Percentiles rank a stretch among this genome's conserved stretches.
phyloP scores from a whole-genome alignment of 176 grass and related monocot genomes.

The Bolboschoenus planiculmis region DNA sequence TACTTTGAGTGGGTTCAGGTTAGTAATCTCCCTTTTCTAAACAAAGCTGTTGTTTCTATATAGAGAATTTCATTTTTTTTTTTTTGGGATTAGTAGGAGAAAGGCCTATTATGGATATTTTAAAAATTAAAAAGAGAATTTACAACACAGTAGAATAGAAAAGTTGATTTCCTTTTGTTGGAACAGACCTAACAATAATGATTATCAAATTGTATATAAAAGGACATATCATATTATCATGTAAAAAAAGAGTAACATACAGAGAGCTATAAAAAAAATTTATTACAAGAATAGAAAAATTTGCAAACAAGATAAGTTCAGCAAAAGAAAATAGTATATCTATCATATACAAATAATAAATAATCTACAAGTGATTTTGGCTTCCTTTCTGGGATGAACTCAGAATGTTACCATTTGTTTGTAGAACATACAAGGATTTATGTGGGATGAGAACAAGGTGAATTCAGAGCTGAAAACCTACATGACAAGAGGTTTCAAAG shows the following conservation, averaged over 20 bases:
- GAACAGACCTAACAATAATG: neutral
- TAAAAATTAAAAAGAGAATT: neutral
- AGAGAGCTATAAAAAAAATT: neutral
- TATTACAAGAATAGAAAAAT: neutral
- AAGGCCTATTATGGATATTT: neutral
- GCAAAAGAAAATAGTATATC: neutral
- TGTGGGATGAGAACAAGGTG: conserved; percentile 55
- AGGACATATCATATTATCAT: neutral
- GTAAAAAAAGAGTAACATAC: neutral
- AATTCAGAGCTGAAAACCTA: conserved; percentile 46
- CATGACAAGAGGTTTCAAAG: conserved; percentile 36
- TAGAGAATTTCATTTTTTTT: neutral
- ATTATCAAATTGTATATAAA: neutral
- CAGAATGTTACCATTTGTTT: neutral
- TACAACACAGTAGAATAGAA: neutral
- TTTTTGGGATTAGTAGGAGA: neutral
- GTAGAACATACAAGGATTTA: conserved; percentile 57
- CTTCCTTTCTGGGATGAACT: neutral
- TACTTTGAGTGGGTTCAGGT: conserved; percentile 63
- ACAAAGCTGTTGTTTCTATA: neutral
- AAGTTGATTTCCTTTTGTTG: neutral
- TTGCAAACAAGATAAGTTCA: neutral
- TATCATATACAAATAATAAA: neutral
- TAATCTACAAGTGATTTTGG: neutral
- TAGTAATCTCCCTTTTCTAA: neutral